phyloP scores from a whole-genome alignment of 495 filamentous ascomycete species.

The Daldinia concentrica region DNA sequence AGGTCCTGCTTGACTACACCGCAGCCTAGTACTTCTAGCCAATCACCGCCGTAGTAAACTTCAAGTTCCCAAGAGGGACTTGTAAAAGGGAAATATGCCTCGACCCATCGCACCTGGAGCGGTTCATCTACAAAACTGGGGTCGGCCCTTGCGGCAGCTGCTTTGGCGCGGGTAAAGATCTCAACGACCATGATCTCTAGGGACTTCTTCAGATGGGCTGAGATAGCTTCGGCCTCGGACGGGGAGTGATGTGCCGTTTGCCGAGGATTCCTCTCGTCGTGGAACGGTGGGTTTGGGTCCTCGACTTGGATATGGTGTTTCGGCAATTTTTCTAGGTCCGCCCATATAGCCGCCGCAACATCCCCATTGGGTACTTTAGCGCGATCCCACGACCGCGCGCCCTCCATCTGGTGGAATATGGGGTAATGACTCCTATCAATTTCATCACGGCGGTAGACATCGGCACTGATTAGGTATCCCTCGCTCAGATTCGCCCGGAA shows the following conservation, averaged over 20 bases:
- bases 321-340: constrained; percentile 74
- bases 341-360: constrained; percentile 69
- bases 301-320: constrained; percentile 77
- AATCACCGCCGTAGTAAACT: constrained; percentile 92
- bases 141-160: constrained; percentile 65
- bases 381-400: constrained; percentile 89
- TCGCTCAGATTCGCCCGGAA: constrained; percentile 77
- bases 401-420: constrained; percentile 99
- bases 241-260: constrained; percentile 73
- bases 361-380: constrained; percentile 63
- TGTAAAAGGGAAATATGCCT: constrained; percentile 97
- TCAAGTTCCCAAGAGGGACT: constrained; percentile 95
- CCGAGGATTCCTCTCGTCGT: constrained; percentile 83
- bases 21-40: constrained; percentile 94
- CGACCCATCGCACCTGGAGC: constrained; percentile 89
- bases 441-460: constrained; percentile 95
- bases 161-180: constrained; percentile 82
- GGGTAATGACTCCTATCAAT: constrained; percentile 96
- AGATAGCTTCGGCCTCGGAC: constrained; percentile 84
- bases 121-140: constrained; percentile 67
- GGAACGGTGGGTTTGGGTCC: constrained; percentile 82
- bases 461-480: constrained; percentile 91
- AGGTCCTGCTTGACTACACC: constrained; percentile 89
- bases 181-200: constrained; percentile 88
- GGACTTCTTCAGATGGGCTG: constrained; percentile 86